A percentile compares a stretch with the other conserved stretches of the same genome.
These are phyloP conservation scores for Pyrenophora teres DNA, from an alignment of 2,329 filamentous ascomycete genomes.

Conservation along the genomic window DNA sequence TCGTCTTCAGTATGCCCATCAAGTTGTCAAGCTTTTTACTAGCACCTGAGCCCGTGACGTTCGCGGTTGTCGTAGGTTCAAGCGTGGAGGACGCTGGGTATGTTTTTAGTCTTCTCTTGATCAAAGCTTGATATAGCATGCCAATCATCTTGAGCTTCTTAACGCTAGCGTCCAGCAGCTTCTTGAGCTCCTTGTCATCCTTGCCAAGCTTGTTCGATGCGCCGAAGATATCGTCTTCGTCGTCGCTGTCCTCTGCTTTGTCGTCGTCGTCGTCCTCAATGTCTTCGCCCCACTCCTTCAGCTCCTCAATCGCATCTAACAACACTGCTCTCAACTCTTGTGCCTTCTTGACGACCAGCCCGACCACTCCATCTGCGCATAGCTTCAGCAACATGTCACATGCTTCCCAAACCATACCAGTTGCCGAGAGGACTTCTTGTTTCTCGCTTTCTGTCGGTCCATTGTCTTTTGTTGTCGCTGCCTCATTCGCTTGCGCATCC, in stretches of 20 bases:
- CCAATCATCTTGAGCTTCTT: slow-evolving; percentile 69
- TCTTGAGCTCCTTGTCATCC: slow-evolving; percentile 68
- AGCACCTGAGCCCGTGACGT: slow-evolving; percentile 11
- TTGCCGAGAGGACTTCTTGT: slow-evolving; percentile 62
- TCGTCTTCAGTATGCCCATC: slow-evolving; percentile 59
- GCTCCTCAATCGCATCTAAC: slow-evolving; percentile 80
- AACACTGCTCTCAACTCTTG: slow-evolving; percentile 75
- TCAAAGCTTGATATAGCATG: slow-evolving; percentile 70
- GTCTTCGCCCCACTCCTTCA: slow-evolving; percentile 86
- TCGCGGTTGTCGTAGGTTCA: slow-evolving; percentile 8
- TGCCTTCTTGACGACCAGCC: slow-evolving; percentile 71
- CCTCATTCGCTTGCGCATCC: slow-evolving; percentile 15
- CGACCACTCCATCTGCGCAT: slow-evolving; percentile 69
- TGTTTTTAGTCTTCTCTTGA: slow-evolving; percentile 70
- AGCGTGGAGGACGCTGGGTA: slow-evolving; percentile 43
- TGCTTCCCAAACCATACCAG: slow-evolving; percentile 80
- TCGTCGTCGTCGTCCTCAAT: slow-evolving; percentile 65
- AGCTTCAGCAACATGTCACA: slow-evolving; percentile 75
- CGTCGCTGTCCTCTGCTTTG: slow-evolving; percentile 44
- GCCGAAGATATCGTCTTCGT: slow-evolving; percentile 71
- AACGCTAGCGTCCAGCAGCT: slow-evolving; percentile 67
- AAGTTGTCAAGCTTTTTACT: slow-evolving; percentile 58
- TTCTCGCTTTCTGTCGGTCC: slow-evolving; percentile 32
- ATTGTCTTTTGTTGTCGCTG: slow-evolving; percentile 20
- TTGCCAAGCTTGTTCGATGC: slow-evolving; percentile 62